phyloP scores from a whole-genome alignment of 208 protist species.

The Trypanosoma boissoni region DNA sequence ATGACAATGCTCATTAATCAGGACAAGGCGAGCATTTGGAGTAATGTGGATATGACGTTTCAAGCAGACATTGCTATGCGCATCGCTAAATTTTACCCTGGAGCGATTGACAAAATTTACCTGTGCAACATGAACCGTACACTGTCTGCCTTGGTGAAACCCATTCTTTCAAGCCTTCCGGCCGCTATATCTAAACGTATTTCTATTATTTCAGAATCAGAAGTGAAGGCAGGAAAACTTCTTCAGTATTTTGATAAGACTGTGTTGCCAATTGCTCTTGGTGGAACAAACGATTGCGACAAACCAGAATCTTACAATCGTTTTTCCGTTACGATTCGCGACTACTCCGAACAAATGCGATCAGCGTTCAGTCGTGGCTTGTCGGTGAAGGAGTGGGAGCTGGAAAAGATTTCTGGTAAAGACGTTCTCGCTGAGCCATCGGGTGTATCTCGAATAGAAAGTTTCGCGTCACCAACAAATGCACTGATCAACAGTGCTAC shows the following conservation, averaged over 20 bases:
- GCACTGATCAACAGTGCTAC: background rate
- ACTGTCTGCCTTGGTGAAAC: slow-evolving; percentile 14
- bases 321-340: slow-evolving; percentile 18
- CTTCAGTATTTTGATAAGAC: slow-evolving; percentile 26
- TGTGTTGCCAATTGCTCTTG: slow-evolving; percentile 30
- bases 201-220: slow-evolving; percentile 20
- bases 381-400: slow-evolving; percentile 37
- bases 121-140: slow-evolving; percentile 22
- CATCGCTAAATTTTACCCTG: slow-evolving; percentile 25
- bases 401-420: slow-evolving; percentile 21
- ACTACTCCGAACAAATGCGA: slow-evolving; percentile 25
- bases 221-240: slow-evolving; percentile 22
- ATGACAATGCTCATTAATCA: slow-evolving; percentile 29
- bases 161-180: slow-evolving; percentile 20
- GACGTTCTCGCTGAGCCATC: slow-evolving; percentile 4
- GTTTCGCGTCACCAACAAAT: background rate
- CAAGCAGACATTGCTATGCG: slow-evolving; percentile 27
- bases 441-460: background rate
- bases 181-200: slow-evolving; percentile 19
- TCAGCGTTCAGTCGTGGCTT: slow-evolving; percentile 14
- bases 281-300: slow-evolving; percentile 28
- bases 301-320: slow-evolving; percentile 5
- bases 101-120: slow-evolving; percentile 19
- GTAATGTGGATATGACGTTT: slow-evolving; percentile 24
- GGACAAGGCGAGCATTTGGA: slow-evolving; percentile 30